phyloP scores from a whole-genome alignment of 768 basidiomycete species.

The Russula sp. region DNA sequence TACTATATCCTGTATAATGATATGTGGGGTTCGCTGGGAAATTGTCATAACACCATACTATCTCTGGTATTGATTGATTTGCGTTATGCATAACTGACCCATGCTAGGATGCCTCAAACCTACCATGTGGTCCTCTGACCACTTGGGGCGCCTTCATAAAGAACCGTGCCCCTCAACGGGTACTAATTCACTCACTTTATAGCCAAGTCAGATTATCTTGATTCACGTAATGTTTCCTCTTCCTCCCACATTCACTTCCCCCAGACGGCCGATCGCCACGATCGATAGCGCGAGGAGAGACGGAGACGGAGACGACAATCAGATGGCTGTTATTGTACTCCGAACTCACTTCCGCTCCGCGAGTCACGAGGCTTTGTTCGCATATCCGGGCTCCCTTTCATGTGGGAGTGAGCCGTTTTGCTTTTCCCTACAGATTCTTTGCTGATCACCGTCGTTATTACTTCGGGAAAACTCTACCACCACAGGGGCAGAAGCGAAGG shows the following conservation, averaged over 20 bases:
- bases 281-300: not conserved
- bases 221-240: not conserved
- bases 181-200: not conserved
- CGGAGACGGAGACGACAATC: not conserved
- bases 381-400: not conserved
- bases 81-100: not conserved
- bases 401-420: no score
- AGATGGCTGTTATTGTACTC: not conserved
- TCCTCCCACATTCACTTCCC: not conserved
- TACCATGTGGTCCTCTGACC: not conserved
- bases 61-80: not conserved
- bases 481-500: not conserved
- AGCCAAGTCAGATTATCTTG: not conserved
- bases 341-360: not conserved
- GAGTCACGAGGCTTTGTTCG: not conserved
- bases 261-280: not conserved
- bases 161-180: not conserved
- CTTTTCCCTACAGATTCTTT: no score
- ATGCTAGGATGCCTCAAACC: not conserved
- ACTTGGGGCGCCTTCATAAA: not conserved
- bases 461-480: not conserved
- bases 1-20: slow-evolving; percentile 11
- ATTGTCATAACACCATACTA: not conserved
- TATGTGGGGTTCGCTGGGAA: slow-evolving; percentile 1
- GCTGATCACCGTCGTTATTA: not conserved